phyloP scores from a whole-genome alignment of 2,329 filamentous ascomycete genomes.

The Aquanectria penicillioides region DNA sequence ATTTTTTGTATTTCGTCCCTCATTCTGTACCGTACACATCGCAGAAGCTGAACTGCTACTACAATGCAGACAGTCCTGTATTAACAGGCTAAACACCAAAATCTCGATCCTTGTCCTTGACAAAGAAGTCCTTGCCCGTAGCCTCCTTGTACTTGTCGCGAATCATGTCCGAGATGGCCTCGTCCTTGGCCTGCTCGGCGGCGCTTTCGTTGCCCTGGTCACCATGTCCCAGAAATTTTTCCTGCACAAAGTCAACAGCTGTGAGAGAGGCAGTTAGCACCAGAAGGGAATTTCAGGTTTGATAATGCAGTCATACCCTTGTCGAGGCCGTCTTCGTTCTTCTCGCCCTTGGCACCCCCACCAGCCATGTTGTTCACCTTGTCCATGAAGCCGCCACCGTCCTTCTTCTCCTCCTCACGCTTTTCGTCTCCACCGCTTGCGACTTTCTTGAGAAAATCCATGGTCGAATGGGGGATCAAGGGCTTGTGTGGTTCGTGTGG shows the following conservation, averaged over 20 bases:
- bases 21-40: no score
- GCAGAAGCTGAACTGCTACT: no score
- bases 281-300: no score
- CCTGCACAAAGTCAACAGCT: conserved; percentile 83
- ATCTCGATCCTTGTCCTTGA: conserved; percentile 72
- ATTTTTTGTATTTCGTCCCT: not conserved
- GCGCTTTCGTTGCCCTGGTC: conserved; percentile 78
- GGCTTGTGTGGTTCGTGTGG: not conserved
- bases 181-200: conserved; percentile 84
- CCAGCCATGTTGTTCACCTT: conserved; percentile 78
- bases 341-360: conserved; percentile 78
- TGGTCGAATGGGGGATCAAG: conserved; percentile 40
- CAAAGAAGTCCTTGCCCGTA: conserved; percentile 75
- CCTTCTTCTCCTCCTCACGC: conserved; percentile 45
- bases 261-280: not conserved
- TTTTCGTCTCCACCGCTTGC: conserved; percentile 49
- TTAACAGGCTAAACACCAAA: conserved; percentile 33
- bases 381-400: conserved; percentile 67
- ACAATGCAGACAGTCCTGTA: not conserved
- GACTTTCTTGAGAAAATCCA: conserved; percentile 67
- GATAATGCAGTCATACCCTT: conserved; percentile 66
- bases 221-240: conserved; percentile 77
- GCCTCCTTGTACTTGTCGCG: conserved; percentile 74
- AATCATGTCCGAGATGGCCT: conserved; percentile 79
- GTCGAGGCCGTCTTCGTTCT: conserved; percentile 85